phyloP scores from a whole-genome alignment of 495 filamentous ascomycete species.

The Penicillium mononematosum region DNA sequence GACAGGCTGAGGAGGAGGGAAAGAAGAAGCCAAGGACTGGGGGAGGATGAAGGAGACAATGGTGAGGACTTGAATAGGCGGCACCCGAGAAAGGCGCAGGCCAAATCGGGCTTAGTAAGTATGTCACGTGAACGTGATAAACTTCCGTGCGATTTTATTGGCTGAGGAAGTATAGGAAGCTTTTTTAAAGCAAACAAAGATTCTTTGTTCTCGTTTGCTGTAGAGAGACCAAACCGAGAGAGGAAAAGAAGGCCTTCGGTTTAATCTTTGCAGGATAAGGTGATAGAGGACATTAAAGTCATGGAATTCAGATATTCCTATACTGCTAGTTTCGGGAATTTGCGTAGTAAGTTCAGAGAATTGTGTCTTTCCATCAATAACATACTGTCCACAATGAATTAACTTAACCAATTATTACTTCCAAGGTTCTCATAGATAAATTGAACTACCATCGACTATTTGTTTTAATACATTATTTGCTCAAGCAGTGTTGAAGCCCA shows the following conservation, averaged over 20 bases:
- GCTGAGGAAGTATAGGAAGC: slow-evolving; percentile 4
- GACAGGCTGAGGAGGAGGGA: slow-evolving; percentile 32
- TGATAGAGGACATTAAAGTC: neutral
- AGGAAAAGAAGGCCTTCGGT: neutral
- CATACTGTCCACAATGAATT: neutral
- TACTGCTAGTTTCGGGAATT: slow-evolving; percentile 1
- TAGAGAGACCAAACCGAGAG: neutral
- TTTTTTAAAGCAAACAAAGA: neutral
- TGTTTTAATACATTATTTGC: neutral
- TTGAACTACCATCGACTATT: neutral
- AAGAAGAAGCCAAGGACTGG: slow-evolving; percentile 20
- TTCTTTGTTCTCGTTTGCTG: neutral
- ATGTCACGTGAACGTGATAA: slow-evolving; percentile 3
- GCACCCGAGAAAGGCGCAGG: neutral
- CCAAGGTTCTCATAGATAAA: neutral
- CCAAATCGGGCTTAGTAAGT: slow-evolving; percentile 7
- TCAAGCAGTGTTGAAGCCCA: neutral
- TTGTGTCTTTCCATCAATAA: neutral
- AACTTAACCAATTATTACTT: neutral
- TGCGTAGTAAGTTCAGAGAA: neutral
- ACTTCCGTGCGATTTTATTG: neutral
- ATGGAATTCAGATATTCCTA: neutral
- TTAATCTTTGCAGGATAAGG: neutral
- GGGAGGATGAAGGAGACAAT: slow-evolving; percentile 19
- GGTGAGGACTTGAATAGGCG: slow-evolving; percentile 7